Evolutionary conservation across 2,329 filamentous ascomycete species (phyloP).

Genomic region (Herpotrichia juniperi): DNA sequence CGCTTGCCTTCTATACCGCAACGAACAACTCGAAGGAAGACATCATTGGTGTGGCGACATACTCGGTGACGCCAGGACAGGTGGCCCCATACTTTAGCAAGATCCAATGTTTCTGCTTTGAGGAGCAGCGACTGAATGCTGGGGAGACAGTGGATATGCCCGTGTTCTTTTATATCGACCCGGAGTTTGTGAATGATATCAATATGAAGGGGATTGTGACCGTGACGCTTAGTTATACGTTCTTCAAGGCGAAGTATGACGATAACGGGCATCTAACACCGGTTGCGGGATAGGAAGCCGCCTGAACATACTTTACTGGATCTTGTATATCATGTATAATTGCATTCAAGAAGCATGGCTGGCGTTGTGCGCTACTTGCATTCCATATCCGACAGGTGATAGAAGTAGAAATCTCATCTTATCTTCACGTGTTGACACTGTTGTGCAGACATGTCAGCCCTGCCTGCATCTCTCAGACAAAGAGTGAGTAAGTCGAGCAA

Average conservation of each 20-base stretch:
- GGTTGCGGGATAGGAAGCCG: slow-evolving; percentile 45
- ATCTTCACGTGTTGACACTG: no score
- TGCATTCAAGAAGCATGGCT: neutral
- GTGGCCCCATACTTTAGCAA: slow-evolving; percentile 98
- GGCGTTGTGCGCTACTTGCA: neutral
- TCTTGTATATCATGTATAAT: neutral
- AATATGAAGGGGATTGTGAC: slow-evolving; percentile 95
- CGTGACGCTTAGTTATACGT: slow-evolving; percentile 95
- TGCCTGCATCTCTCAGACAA: no score
- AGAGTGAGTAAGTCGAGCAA: no score
- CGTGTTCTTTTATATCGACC: slow-evolving; percentile 98
- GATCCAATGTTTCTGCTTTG: slow-evolving; percentile 99
- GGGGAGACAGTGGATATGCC: slow-evolving; percentile 99
- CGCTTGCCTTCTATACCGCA: slow-evolving; percentile 95
- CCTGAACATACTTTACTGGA: neutral
- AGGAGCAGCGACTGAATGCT: slow-evolving; percentile 89
- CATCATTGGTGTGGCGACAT: slow-evolving; percentile 97
- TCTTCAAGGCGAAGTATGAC: slow-evolving; percentile 93
- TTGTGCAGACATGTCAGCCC: no score
- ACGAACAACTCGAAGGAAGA: slow-evolving; percentile 89
- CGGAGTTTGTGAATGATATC: slow-evolving; percentile 88
- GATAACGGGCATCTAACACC: slow-evolving; percentile 74
- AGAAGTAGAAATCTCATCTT: no score
- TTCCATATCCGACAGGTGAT: neutral
- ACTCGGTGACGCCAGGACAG: slow-evolving; percentile 94